Evolutionary conservation across 2,329 filamentous ascomycete genomes (phyloP).

Genomic region (Neofusicoccum umdonicola): DNA sequence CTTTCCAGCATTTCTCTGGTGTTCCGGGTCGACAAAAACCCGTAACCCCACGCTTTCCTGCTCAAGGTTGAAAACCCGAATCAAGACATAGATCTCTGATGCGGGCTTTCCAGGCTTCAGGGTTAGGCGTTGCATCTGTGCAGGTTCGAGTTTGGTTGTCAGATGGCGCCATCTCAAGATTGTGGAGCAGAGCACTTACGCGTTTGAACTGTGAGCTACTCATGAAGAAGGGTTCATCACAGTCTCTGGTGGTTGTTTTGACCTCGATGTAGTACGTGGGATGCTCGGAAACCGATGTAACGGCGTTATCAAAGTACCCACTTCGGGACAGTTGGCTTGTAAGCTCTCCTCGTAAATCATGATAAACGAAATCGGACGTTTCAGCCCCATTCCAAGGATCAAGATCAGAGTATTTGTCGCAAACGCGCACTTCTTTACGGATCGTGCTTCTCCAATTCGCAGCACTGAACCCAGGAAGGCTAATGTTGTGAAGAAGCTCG

Average conservation of each 20-base stretch:
- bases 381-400: slow-evolving; percentile 41
- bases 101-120: neutral
- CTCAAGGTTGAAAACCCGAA: slow-evolving; percentile 42
- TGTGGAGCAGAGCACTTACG: slow-evolving; percentile 19
- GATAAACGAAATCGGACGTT: slow-evolving; percentile 50
- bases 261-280: slow-evolving; percentile 50
- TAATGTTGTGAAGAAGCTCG: slow-evolving; percentile 37
- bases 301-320: slow-evolving; percentile 29
- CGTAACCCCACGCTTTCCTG: slow-evolving; percentile 30
- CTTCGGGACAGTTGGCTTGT: neutral
- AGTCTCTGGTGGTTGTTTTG: slow-evolving; percentile 46
- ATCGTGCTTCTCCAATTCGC: slow-evolving; percentile 52
- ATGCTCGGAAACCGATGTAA: slow-evolving; percentile 30
- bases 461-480: slow-evolving; percentile 36
- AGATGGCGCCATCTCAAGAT: neutral
- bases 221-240: slow-evolving; percentile 47
- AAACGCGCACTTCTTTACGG: slow-evolving; percentile 38
- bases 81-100: slow-evolving; percentile 40
- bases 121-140: neutral
- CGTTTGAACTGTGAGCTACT: slow-evolving; percentile 45
- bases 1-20: neutral
- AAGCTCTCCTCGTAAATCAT: slow-evolving; percentile 30
- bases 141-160: neutral
- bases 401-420: slow-evolving; percentile 44
- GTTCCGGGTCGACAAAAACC: slow-evolving; percentile 38